phyloP scores from a whole-genome alignment of 1,284 basidiomycete species.

The Kalmanozyma brasiliensis region DNA sequence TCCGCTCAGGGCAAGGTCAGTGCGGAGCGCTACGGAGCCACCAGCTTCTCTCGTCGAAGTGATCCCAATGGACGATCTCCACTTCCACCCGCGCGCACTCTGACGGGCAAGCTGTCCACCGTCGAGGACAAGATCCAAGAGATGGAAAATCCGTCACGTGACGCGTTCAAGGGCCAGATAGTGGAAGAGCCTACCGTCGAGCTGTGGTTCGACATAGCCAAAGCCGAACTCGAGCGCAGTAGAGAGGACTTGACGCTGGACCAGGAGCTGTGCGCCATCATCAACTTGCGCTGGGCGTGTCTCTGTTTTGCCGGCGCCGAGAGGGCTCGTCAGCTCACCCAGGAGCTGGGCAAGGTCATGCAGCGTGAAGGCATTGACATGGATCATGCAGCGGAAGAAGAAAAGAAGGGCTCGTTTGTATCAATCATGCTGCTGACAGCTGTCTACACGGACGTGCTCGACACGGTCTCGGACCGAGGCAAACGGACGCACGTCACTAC shows the following conservation, averaged over 20 bases:
- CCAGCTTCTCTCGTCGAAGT: slow-evolving; percentile 22
- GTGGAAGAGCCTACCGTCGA: slow-evolving; percentile 40
- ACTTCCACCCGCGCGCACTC: slow-evolving; percentile 10
- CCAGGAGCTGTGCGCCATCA: slow-evolving; percentile 41
- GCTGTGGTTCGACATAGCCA: slow-evolving; percentile 46
- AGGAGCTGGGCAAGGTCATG: slow-evolving; percentile 42
- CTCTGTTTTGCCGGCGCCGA: slow-evolving; percentile 47
- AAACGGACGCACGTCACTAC: slow-evolving; percentile 30
- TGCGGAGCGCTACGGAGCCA: slow-evolving; percentile 22
- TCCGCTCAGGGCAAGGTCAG: neutral
- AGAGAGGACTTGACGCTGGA: slow-evolving; percentile 32
- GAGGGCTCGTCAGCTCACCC: slow-evolving; percentile 31
- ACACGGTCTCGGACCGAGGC: slow-evolving; percentile 32
- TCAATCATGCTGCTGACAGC: slow-evolving; percentile 42
- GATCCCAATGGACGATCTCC: neutral
- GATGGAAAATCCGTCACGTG: slow-evolving; percentile 35
- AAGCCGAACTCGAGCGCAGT: slow-evolving; percentile 29
- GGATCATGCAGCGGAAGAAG: slow-evolving; percentile 33
- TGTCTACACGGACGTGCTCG: slow-evolving; percentile 43
- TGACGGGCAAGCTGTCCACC: slow-evolving; percentile 36
- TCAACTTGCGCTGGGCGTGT: slow-evolving; percentile 45
- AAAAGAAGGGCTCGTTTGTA: slow-evolving; percentile 36
- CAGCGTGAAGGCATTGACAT: slow-evolving; percentile 37
- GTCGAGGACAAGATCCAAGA: slow-evolving; percentile 39
- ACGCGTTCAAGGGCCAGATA: slow-evolving; percentile 28